These are phyloP conservation scores for Wickerhamomyces sp. DNA, from an alignment of 1,139 yeast genomes.

Conservation along the genomic window DNA sequence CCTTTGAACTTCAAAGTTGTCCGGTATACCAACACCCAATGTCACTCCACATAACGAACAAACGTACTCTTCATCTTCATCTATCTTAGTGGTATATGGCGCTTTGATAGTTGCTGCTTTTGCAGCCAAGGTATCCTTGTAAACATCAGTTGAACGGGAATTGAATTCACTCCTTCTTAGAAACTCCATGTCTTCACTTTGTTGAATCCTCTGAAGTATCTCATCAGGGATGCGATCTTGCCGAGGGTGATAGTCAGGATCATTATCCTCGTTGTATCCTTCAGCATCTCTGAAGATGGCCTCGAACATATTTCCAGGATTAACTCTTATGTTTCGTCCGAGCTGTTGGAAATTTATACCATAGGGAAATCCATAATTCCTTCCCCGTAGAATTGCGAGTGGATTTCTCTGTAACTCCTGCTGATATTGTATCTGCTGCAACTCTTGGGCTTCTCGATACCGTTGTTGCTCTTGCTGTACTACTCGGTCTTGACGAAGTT, in stretches of 20 bases:
- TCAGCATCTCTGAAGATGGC: neutral
- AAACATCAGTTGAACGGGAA: conserved; percentile 26
- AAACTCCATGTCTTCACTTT: conserved; percentile 30
- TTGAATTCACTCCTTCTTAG: conserved; percentile 25
- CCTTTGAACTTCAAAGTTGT: conserved; percentile 34
- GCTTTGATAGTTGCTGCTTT: conserved; percentile 24
- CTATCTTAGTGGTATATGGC: conserved; percentile 29
- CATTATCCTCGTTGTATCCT: conserved; percentile 1
- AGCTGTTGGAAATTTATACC: too few species aligned
- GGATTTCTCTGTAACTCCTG: too few species aligned
- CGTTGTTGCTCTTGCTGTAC: too few species aligned
- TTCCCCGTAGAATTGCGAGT: too few species aligned
- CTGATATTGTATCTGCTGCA: too few species aligned
- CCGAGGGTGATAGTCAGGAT: conserved; percentile 1
- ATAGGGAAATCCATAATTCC: too few species aligned
- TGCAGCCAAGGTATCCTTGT: conserved; percentile 14
- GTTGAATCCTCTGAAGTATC: conserved; percentile 29
- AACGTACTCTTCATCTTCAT: conserved; percentile 31
- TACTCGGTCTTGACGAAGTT: too few species aligned
- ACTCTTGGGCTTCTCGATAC: too few species aligned
- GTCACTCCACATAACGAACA: conserved; percentile 70
- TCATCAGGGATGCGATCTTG: conserved; percentile 31
- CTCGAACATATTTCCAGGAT: too few species aligned
- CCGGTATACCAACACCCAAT: conserved; percentile 68
- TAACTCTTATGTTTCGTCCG: too few species aligned